Evolutionary conservation across 441 rosid species (phyloP), one percentile per base, ranked within the genome.

Genomic region (Erysimum cheiri): DNA sequence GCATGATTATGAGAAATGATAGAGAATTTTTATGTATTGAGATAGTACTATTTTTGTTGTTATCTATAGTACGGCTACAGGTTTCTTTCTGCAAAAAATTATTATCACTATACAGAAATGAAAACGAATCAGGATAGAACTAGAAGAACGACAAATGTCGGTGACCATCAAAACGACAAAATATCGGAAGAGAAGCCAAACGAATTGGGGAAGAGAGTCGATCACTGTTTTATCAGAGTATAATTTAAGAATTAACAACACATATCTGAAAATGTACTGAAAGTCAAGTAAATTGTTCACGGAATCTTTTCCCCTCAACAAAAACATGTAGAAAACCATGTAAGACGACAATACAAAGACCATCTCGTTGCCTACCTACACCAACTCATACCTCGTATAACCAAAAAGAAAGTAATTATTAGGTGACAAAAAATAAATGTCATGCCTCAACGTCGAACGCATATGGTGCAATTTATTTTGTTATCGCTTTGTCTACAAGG

Each of bases 401-500:
- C 12, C 13, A 15, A 11, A 66, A 53, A 53, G 3, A 7, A 39
- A 28, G 17, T 52, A 53, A 52, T 66, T 3, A 53, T 10, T 28
- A 41, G n/a, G 1, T 29, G 36, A 35, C 3, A 15, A 10, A n/a
- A 24, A 12, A 2, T 13, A 24, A 69, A 8, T 69, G 4, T 59
- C 52, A 59, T 69, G 73, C 32, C 6, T 69, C 26, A 8, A 55
- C 26, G 26, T 55, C 60, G 26, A 57, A 37, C 52, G 48, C 53
- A 37, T 32, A 53, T 71, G 14, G 33, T 54, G 58, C 65, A 64
- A 64, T 31, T 55, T 35, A 3, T 35, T 26, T 71, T 65, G 46
- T 49, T 15, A 72, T 64, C 61, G 64, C 71, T 72, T 72, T 57
- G 66, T 48, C 60, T 72, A 17, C 66, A 72, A 72, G 46, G 44